Percentiles rank a stretch among this genome's conserved stretches.
Conservation (phyloP, 257 asterid species). For the Fraxinus cuspidata region DNA sequence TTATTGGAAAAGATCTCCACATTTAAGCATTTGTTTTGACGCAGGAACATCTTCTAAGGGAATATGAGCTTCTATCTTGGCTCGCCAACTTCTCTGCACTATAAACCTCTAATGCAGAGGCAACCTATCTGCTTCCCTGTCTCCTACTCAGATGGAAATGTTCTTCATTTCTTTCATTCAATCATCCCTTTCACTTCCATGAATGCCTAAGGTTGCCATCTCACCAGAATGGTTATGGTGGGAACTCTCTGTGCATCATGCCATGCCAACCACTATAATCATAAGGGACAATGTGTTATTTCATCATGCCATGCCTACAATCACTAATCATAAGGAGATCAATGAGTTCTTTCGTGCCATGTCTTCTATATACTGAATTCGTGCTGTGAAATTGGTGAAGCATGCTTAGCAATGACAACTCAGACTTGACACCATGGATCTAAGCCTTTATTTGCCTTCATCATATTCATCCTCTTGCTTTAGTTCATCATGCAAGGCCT, state of each 20-base stretch:
- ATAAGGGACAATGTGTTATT: conserved; percentile 47
- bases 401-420: conserved; percentile 71
- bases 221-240: conserved; percentile 62
- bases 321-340: conserved; percentile 60
- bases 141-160: conserved; percentile 64
- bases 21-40: conserved; percentile 80
- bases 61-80: conserved; percentile 41
- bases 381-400: conserved; percentile 85
- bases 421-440: conserved; percentile 60
- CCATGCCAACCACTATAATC: conserved; percentile 39
- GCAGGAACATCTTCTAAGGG: conserved; percentile 78
- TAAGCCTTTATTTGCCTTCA: conserved; percentile 59
- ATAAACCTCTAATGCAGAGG: conserved; percentile 65
- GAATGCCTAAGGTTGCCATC: conserved; percentile 57
- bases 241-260: conserved; percentile 35
- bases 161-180: conserved; percentile 60
- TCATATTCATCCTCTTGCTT: conserved; percentile 58
- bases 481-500: conserved; percentile 82
- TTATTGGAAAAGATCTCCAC: conserved; percentile 37
- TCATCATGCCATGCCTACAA: conserved; percentile 76
- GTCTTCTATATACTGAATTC: conserved; percentile 66
- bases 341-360: conserved; percentile 79
- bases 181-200: conserved; percentile 44
- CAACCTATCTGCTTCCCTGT: conserved; percentile 68
- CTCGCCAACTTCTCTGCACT: conserved; percentile 63